Percentiles rank a stretch among this genome's conserved stretches.
phyloP scores from a whole-genome alignment of 148 eudicot genomes.

The Salicornia ramosissima region DNA sequence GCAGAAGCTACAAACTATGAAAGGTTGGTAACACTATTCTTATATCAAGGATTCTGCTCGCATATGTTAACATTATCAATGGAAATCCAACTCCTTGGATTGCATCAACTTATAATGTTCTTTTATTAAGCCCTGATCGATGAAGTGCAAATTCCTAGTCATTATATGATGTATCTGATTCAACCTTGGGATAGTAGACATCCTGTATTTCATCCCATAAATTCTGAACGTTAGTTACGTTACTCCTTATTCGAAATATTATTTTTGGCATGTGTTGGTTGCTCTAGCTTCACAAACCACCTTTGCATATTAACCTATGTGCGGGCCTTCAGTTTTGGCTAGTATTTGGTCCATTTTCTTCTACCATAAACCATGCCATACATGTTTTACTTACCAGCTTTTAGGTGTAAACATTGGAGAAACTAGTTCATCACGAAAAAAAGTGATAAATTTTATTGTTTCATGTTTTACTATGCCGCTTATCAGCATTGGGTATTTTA shows the following conservation, averaged over 20 bases:
- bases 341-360: background rate
- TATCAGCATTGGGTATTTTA: background rate
- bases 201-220: no score
- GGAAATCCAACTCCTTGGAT: background rate
- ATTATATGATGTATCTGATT: no score
- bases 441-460: background rate
- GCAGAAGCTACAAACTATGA: slow-evolving; percentile 44
- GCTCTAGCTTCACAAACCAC: background rate
- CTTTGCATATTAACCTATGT: background rate
- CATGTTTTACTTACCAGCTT: background rate
- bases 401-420: background rate
- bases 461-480: background rate
- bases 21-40: slow-evolving; percentile 29
- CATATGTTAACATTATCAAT: background rate
- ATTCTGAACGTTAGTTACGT: no score
- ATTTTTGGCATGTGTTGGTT: no score
- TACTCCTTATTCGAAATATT: no score
- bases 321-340: background rate
- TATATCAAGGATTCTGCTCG: background rate
- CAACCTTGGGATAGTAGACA: no score
- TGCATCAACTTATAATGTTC: no score
- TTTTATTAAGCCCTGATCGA: no score
- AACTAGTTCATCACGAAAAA: background rate
- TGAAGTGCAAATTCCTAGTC: no score
- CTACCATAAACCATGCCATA: background rate